Base-by-base conservation (phyloP, 768 basidiomycete species). In the Tulasnella sp. region DNA sequence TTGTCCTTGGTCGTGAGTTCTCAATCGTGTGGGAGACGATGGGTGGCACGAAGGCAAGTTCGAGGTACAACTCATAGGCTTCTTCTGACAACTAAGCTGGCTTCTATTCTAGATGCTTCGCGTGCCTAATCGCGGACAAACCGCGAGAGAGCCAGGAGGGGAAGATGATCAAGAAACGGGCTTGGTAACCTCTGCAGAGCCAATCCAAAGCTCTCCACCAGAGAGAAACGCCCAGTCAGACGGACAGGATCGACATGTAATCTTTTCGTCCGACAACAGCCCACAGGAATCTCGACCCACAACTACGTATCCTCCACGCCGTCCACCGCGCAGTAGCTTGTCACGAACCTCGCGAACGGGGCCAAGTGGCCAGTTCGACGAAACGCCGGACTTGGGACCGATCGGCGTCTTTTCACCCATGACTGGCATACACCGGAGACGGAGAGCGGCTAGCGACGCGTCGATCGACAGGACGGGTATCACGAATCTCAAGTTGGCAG, bases 1-100 rank as follows among this genome's bases (percentile, higher is more conserved):
- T 97, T 77, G 94, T 97, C 1, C 86, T 97, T 16, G 94, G 94
- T 0, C 82, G 94, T 41, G 94, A 97, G 78, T 97, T 97, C 78
- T 92, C 92, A 73, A 82, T 89, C 14, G 91, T 95, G 1, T 97
- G 94, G 90, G 92, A 95, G 72, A 84, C 84, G 36, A 93, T 95
- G 91, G 84, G 83, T 0, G 80, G 66, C 37, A 59, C 74, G 39
- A 69, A 42, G 29, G 74, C 67, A 19, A 8, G 47, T 52, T 19
- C 0, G 14, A 39, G 32, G 37, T 37, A 17, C 7, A n/a, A 5
- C 22, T 62, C 40, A 4, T 73, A 19, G 35, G 29, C 29, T 39
- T 69, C 11, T 11, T 32, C 9, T 39, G 19, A 42, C 29, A 74
- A 68, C 9, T 59, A 32, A 62, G n/a, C 32, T 1, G 17, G 22